Evolutionary conservation across 2,329 filamentous ascomycete genomes (phyloP).

Genomic region (Magnaporthiopsis rhizophila): DNA sequence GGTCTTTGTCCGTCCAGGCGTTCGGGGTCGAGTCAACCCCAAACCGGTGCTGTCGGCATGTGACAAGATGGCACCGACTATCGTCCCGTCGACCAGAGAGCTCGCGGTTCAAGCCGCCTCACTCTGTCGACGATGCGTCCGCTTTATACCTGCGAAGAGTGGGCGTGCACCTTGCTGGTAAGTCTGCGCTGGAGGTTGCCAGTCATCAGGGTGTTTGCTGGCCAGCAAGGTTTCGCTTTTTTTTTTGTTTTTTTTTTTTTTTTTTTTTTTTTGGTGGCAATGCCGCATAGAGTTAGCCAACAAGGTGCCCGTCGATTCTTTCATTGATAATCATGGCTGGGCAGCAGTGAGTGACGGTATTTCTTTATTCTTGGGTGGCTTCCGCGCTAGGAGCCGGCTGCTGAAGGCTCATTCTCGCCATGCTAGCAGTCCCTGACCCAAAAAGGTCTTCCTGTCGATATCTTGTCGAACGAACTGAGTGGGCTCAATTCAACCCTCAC

Average conservation of each 20-base stretch:
- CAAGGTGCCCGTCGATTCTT: neutral
- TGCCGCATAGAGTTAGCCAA: neutral
- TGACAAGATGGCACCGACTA: neutral
- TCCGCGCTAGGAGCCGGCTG: too few species aligned
- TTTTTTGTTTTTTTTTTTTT: neutral
- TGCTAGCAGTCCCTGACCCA: too few species aligned
- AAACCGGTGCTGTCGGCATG: neutral
- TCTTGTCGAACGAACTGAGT: too few species aligned
- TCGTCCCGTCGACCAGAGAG: too few species aligned
- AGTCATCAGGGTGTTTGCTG: neutral
- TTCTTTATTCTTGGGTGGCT: too few species aligned
- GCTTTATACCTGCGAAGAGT: neutral
- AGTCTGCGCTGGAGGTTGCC: neutral
- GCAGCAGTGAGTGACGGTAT: neutral
- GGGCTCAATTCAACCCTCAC: too few species aligned
- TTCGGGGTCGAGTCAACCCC: neutral
- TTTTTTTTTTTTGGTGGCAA: neutral
- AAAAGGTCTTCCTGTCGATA: too few species aligned
- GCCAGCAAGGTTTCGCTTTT: neutral
- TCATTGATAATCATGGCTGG: neutral
- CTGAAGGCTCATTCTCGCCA: too few species aligned
- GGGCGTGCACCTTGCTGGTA: neutral
- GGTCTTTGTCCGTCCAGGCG: too few species aligned
- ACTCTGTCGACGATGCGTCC: too few species aligned
- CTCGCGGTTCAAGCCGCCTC: too few species aligned